Conservation (phyloP, 768 basidiomycete genomes). For the Calocera viscosa region DNA sequence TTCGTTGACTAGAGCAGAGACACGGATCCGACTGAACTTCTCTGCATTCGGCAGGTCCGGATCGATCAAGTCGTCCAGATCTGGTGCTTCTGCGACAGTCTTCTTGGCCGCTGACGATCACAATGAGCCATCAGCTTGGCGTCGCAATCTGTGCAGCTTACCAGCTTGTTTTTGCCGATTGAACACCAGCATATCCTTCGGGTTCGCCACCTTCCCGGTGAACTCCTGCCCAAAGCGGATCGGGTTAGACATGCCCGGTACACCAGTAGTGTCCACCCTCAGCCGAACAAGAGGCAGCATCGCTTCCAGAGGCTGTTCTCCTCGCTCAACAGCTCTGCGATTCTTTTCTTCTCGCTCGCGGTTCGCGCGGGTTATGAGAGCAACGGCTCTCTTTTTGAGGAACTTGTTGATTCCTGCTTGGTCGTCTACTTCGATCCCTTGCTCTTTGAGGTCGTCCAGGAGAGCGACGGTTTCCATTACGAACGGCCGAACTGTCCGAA, state of each 20-base stretch:
- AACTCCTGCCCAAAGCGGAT: constrained; percentile 96
- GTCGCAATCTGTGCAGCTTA: constrained; percentile 13
- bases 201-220: constrained; percentile 80
- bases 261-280: constrained; percentile 86
- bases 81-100: constrained; percentile 61
- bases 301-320: constrained; percentile 69
- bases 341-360: not conserved
- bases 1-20: constrained; percentile 81
- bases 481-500: constrained; percentile 90
- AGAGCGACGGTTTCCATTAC: constrained; percentile 73
- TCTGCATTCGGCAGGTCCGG: constrained; percentile 52
- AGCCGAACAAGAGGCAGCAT: constrained; percentile 84
- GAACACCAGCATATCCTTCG: constrained; percentile 84
- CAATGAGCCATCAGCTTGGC: not conserved
- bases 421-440: constrained; percentile 62
- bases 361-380: not conserved
- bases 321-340: constrained; percentile 32
- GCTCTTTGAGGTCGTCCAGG: constrained; percentile 63
- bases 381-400: constrained; percentile 47
- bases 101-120: constrained; percentile 30
- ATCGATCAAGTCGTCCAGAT: constrained; percentile 54
- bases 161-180: constrained; percentile 63
- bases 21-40: constrained; percentile 67
- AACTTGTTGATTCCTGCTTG: constrained; percentile 73
- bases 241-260: constrained; percentile 86